Percentiles rank a stretch among this genome's conserved stretches.
Conservation (phyloP, 164 flowering plant genomes). For the Malania oleifera region DNA sequence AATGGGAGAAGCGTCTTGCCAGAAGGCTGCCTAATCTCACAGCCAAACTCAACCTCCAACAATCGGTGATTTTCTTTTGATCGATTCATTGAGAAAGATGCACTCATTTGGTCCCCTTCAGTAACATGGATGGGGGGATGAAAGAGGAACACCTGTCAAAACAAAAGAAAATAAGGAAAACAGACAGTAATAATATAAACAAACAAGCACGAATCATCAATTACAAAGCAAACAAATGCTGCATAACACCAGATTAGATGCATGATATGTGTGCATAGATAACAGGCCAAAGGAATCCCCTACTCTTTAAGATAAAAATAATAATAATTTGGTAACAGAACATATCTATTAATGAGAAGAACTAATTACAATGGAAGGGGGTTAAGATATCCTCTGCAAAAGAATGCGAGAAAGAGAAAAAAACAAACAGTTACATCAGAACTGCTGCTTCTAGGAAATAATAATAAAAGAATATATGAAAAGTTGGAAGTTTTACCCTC, state of each 20-base stretch:
- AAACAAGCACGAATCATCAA: background rate
- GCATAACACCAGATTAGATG: background rate
- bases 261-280: background rate
- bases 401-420: too few species aligned
- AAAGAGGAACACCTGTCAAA: constrained; percentile 71
- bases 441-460: too few species aligned
- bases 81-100: constrained; percentile 68
- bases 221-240: background rate
- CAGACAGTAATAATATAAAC: background rate
- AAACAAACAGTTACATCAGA: too few species aligned
- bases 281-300: background rate
- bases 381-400: too few species aligned
- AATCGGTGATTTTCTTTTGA: constrained; percentile 84
- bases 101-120: constrained; percentile 45
- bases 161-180: background rate
- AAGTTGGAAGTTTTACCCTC: too few species aligned
- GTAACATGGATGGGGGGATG: constrained; percentile 49
- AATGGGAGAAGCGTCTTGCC: constrained; percentile 44
- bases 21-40: constrained; percentile 44
- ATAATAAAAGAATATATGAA: too few species aligned
- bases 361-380: too few species aligned
- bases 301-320: too few species aligned
- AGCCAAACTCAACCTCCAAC: constrained; percentile 74
- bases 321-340: too few species aligned
- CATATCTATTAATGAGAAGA: too few species aligned